phyloP scores from a whole-genome alignment of 352 stramenopile species.

The Pythium periplocum region DNA sequence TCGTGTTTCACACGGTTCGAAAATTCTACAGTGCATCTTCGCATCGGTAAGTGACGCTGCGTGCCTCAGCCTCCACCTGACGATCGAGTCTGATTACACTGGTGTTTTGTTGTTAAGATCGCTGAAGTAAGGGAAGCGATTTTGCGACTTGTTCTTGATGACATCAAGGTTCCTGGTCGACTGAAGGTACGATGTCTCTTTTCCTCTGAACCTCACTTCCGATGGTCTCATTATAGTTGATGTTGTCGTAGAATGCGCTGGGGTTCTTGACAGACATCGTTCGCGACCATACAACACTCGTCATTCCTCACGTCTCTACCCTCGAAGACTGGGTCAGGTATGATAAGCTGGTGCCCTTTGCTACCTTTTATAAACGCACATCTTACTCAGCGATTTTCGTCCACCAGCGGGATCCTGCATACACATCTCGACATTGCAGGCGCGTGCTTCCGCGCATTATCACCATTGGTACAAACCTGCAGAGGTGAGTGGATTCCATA shows the following conservation, averaged over 20 bases:
- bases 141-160: slow-evolving; percentile 4
- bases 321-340: slow-evolving; percentile 73
- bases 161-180: not conserved
- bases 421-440: not conserved
- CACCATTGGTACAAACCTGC: slow-evolving; percentile 4
- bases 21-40: slow-evolving; percentile 11
- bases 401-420: not conserved
- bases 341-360: not conserved
- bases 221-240: too few relatives aligned
- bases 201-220: slow-evolving; percentile 1
- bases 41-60: not conserved
- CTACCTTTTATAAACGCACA: too few relatives aligned
- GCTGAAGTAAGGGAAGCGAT: slow-evolving; percentile 17
- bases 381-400: too few relatives aligned
- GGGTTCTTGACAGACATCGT: not conserved
- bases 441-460: slow-evolving; percentile 3
- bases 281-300: slow-evolving; percentile 2
- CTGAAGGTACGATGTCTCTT: slow-evolving; percentile 1
- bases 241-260: too few relatives aligned
- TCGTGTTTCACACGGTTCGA: slow-evolving; percentile 1
- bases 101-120: not conserved
- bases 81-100: too few relatives aligned
- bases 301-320: slow-evolving; percentile 31
- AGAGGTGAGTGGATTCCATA: slow-evolving; percentile 7
- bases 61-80: too few relatives aligned